phyloP scores from a whole-genome alignment of 2,329 filamentous ascomycete genomes.

The Fusarium coffeatum region DNA sequence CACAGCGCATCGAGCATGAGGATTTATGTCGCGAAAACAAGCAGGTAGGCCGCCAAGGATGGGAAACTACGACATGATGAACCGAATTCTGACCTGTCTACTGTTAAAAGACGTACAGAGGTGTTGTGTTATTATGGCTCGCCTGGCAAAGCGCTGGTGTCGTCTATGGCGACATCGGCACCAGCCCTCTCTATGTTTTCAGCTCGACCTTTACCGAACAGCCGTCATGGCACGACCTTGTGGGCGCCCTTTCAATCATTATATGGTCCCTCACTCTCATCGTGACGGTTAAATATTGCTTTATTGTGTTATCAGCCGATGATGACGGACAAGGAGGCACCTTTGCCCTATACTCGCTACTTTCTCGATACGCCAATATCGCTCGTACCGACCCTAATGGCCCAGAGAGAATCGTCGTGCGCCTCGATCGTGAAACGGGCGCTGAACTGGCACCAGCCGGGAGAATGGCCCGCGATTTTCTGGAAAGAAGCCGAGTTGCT shows the following conservation, averaged over 20 bases:
- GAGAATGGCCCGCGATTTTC: slow-evolving; percentile 63
- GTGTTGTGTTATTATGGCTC: slow-evolving; percentile 56
- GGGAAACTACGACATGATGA: slow-evolving; percentile 1
- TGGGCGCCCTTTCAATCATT: slow-evolving; percentile 74
- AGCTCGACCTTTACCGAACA: slow-evolving; percentile 72
- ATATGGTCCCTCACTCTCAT: slow-evolving; percentile 77
- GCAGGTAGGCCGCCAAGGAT: slow-evolving; percentile 38
- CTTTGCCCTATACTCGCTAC: slow-evolving; percentile 73
- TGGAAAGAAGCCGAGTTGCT: slow-evolving; percentile 67
- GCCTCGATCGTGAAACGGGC: slow-evolving; percentile 69
- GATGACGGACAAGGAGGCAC: slow-evolving; percentile 79
- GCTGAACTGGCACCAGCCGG: slow-evolving; percentile 65
- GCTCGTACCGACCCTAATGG: slow-evolving; percentile 66
- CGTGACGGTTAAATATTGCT: slow-evolving; percentile 75
- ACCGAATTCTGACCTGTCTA: slow-evolving; percentile 17
- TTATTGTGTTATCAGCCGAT: slow-evolving; percentile 74
- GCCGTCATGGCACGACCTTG: slow-evolving; percentile 68
- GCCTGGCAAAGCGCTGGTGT: slow-evolving; percentile 74
- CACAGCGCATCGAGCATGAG: slow-evolving; percentile 47
- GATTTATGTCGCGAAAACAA: slow-evolving; percentile 46
- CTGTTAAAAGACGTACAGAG: slow-evolving; percentile 43
- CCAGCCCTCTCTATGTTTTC: slow-evolving; percentile 75
- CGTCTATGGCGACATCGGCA: slow-evolving; percentile 77
- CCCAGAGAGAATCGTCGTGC: slow-evolving; percentile 62
- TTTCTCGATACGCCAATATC: slow-evolving; percentile 71